phyloP scores from a whole-genome alignment of 257 asterid genomes.

The Primulina huaijiensis region DNA sequence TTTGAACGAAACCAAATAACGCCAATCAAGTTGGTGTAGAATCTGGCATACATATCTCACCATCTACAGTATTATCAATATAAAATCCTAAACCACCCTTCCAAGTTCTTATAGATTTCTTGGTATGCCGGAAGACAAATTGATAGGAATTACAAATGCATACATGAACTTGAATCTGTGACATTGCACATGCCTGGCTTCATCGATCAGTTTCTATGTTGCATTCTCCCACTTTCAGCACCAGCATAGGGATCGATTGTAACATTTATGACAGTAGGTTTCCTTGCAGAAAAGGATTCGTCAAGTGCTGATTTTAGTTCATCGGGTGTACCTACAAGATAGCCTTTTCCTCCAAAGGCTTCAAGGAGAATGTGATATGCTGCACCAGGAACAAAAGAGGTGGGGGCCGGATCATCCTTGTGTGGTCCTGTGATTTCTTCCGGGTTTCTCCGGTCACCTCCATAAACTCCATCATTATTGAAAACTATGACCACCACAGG shows the following conservation, averaged over 20 bases:
- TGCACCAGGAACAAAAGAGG: slow-evolving; percentile 87
- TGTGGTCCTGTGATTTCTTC: slow-evolving; percentile 82
- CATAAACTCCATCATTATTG: slow-evolving; percentile 88
- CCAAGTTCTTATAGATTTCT: neutral
- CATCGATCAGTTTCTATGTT: slow-evolving; percentile 77
- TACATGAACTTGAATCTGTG: neutral
- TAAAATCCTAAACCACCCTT: neutral
- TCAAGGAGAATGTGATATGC: slow-evolving; percentile 69
- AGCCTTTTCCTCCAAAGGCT: slow-evolving; percentile 91
- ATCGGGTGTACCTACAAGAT: slow-evolving; percentile 71
- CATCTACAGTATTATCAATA: neutral
- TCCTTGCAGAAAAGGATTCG: slow-evolving; percentile 63
- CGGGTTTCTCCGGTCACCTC: slow-evolving; percentile 81
- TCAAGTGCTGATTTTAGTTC: slow-evolving; percentile 73
- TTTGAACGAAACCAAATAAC: too few relatives aligned
- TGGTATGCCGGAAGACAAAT: neutral
- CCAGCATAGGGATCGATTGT: slow-evolving; percentile 88
- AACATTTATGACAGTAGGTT: slow-evolving; percentile 79
- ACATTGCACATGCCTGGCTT: neutral
- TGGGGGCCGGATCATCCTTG: slow-evolving; percentile 91
- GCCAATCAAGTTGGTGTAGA: neutral
- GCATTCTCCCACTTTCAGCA: slow-evolving; percentile 84
- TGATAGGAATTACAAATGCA: neutral
- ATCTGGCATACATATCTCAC: neutral
- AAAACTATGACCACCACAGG: slow-evolving; percentile 92